phyloP scores from a whole-genome alignment of 2,329 filamentous ascomycete species.

The Claviceps maximensis region DNA sequence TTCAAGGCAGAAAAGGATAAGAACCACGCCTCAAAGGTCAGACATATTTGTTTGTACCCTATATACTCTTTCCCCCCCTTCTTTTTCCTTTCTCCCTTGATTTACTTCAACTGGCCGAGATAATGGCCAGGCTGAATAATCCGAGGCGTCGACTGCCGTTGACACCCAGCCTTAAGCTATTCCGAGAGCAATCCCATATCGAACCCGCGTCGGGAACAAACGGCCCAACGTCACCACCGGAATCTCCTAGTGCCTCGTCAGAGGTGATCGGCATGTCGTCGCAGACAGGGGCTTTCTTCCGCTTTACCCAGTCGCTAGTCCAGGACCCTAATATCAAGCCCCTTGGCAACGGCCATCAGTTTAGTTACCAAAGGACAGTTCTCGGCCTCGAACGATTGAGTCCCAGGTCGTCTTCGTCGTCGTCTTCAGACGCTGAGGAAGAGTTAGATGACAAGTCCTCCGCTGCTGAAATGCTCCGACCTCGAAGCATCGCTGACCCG shows the following conservation, averaged over 20 bases:
- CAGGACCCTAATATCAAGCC: conserved; percentile 30
- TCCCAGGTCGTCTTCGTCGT: conserved; percentile 22
- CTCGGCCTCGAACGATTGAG: conserved; percentile 23
- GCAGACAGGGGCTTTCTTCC: conserved; percentile 20
- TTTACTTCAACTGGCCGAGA: conserved; percentile 5
- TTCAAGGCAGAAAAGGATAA: background rate
- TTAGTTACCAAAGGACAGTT: conserved; percentile 25
- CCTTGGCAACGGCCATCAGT: conserved; percentile 27
- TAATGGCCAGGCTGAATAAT: conserved; percentile 13
- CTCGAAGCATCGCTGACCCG: background rate
- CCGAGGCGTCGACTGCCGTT: conserved; percentile 22
- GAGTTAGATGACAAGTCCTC: conserved; percentile 10
- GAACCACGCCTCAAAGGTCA: conserved; percentile 4
- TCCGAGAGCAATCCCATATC: conserved; percentile 15
- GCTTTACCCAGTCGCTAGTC: conserved; percentile 16
- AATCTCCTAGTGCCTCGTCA: conserved; percentile 30
- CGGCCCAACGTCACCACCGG: conserved; percentile 33
- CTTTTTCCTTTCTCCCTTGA: background rate
- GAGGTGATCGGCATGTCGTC: conserved; percentile 20
- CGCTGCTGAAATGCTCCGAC: background rate
- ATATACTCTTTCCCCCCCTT: conserved; percentile 3
- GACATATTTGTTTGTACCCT: conserved; percentile 3
- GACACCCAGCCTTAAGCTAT: conserved; percentile 28
- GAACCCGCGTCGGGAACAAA: conserved; percentile 11
- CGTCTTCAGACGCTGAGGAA: conserved; percentile 14